phyloP scores from a whole-genome alignment of 2,329 filamentous ascomycete species.

The Fusarium staphyleae region DNA sequence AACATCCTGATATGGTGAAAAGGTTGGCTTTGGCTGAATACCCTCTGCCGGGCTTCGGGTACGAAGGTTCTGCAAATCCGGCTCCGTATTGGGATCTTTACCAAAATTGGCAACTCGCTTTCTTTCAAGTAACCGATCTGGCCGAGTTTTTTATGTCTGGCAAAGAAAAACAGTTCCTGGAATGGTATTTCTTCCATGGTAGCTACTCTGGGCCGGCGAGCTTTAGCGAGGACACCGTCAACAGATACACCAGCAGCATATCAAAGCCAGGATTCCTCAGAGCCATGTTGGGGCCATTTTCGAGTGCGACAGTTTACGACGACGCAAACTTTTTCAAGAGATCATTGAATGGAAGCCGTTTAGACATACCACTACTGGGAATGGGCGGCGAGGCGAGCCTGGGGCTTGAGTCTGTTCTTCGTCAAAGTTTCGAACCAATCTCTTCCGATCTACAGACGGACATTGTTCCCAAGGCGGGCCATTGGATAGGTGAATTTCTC shows the following conservation, averaged over 20 bases:
- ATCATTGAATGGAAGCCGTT: constrained; percentile 24
- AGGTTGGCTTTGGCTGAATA: constrained; percentile 51
- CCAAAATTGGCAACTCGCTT: constrained; percentile 51
- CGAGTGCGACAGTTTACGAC: constrained; percentile 40
- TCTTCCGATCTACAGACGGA: constrained; percentile 28
- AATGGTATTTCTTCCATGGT: constrained; percentile 56
- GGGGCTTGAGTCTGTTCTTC: constrained; percentile 13
- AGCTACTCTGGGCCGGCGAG: constrained; percentile 50
- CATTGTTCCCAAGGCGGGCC: constrained; percentile 38
- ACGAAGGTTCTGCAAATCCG: constrained; percentile 43
- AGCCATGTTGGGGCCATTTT: constrained; percentile 50
- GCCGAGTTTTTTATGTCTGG: constrained; percentile 55
- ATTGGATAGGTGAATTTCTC: constrained; percentile 39
- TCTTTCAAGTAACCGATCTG: constrained; percentile 56
- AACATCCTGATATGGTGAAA: constrained; percentile 47
- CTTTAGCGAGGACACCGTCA: constrained; percentile 49
- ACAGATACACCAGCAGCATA: constrained; percentile 50
- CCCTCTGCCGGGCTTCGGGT: constrained; percentile 51
- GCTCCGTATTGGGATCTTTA: constrained; percentile 50
- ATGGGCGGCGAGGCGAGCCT: constrained; percentile 42
- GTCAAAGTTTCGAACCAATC: constrained; percentile 11
- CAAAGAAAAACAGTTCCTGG: constrained; percentile 51
- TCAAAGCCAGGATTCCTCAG: constrained; percentile 53
- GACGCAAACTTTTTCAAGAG: constrained; percentile 49
- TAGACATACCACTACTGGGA: constrained; percentile 33